Conservation (phyloP, 2,329 filamentous ascomycete species). For the Aspergillus chevalieri region DNA sequence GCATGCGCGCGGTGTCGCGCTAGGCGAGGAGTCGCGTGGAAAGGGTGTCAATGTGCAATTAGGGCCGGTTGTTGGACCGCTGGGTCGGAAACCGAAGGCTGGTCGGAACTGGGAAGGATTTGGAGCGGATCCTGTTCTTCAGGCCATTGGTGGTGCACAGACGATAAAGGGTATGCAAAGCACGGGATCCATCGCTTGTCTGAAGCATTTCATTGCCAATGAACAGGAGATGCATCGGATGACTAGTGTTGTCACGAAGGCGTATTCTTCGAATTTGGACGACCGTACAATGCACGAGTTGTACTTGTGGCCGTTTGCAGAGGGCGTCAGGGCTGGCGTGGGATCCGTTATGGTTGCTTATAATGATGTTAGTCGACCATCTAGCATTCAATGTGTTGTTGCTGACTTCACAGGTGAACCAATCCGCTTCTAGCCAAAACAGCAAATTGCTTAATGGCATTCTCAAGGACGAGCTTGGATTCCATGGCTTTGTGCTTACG, state of each 20-base stretch:
- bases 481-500: slow-evolving; percentile 64
- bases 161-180: slow-evolving; percentile 54
- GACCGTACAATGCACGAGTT: slow-evolving; percentile 44
- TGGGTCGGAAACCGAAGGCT: slow-evolving; percentile 66
- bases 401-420: slow-evolving; percentile 48
- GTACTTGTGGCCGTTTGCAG: slow-evolving; percentile 47
- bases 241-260: slow-evolving; percentile 38
- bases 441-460: slow-evolving; percentile 63
- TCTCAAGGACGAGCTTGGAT: slow-evolving; percentile 67
- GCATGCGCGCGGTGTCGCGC: slow-evolving; percentile 59
- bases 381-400: background rate
- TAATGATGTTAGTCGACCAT: slow-evolving; percentile 29
- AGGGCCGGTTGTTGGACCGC: slow-evolving; percentile 63
- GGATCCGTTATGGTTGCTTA: slow-evolving; percentile 42
- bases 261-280: slow-evolving; percentile 46
- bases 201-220: slow-evolving; percentile 54
- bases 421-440: slow-evolving; percentile 62
- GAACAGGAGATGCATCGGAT: slow-evolving; percentile 44
- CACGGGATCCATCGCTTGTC: slow-evolving; percentile 50
- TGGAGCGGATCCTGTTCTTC: slow-evolving; percentile 62
- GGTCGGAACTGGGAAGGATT: slow-evolving; percentile 74
- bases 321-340: slow-evolving; percentile 43
- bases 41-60: slow-evolving; percentile 68
- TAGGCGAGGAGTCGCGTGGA: slow-evolving; percentile 65
- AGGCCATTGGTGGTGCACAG: slow-evolving; percentile 46